These are phyloP conservation scores for Coniferiporia weirii DNA, from an alignment of 1,284 basidiomycete species.

Conservation along the genomic window DNA sequence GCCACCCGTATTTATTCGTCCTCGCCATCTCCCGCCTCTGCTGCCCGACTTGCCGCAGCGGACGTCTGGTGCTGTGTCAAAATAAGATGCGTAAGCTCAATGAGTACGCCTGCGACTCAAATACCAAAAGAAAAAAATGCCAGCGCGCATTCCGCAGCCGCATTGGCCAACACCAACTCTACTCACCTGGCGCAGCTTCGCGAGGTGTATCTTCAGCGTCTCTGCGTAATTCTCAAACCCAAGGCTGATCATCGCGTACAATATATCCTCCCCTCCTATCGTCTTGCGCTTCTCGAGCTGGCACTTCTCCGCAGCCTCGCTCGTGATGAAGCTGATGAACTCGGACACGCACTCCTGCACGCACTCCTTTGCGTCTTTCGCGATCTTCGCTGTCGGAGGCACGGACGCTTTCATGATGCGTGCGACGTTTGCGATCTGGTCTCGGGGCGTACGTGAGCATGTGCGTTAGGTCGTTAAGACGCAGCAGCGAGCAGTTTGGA, in stretches of 20 bases:
- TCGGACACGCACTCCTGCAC: conserved; percentile 96
- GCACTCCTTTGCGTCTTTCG: conserved; percentile 95
- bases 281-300: conserved; percentile 83
- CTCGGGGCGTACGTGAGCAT: not conserved
- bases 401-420: conserved; percentile 92
- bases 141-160: not conserved
- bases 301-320: conserved; percentile 86
- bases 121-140: no score
- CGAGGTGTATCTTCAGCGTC: conserved; percentile 83
- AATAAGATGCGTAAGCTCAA: conserved; percentile 15
- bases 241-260: conserved; percentile 82
- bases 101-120: not conserved
- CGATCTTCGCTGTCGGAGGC: conserved; percentile 90
- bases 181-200: conserved; percentile 81
- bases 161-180: not conserved
- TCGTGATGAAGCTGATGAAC: conserved; percentile 93
- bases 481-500: not conserved
- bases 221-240: conserved; percentile 96
- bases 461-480: no score
- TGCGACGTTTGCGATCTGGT: conserved; percentile 90
- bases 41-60: conserved; percentile 8
- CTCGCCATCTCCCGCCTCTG: not conserved
- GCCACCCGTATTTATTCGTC: not conserved
- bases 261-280: conserved; percentile 87
- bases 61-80: conserved; percentile 11